Evolutionary conservation across 768 basidiomycete species (phyloP).

Genomic region (Lactifluus pinguis): DNA sequence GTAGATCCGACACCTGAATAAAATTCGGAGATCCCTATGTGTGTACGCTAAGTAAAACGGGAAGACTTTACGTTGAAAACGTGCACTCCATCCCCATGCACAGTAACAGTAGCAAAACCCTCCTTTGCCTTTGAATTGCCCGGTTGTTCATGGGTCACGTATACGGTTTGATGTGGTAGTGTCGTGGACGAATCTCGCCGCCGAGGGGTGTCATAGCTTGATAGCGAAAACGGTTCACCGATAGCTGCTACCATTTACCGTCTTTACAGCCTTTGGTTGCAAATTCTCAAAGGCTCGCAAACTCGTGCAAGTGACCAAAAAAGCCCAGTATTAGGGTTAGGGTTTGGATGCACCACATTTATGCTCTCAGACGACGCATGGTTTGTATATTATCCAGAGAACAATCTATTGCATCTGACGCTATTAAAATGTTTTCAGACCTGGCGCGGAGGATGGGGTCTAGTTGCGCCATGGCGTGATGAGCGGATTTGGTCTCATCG

Average conservation of each 20-base stretch:
- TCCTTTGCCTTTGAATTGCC: conserved; percentile 29
- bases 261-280: not conserved
- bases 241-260: conserved; percentile 13
- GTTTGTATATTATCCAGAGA: conserved; percentile 13
- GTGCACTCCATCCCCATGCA: conserved; percentile 68
- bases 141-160: conserved; percentile 29
- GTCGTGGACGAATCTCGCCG: not conserved
- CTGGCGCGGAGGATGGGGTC: conserved; percentile 8
- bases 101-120: conserved; percentile 56
- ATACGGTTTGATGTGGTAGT: conserved; percentile 20
- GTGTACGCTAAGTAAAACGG: not conserved
- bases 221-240: conserved; percentile 16
- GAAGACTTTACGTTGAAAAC: conserved; percentile 53
- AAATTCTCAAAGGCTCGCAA: not conserved
- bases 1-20: conserved; percentile 13
- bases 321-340: conserved; percentile 5
- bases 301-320: not conserved
- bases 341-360: not conserved
- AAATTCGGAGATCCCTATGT: not conserved
- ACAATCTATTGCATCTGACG: conserved; percentile 12
- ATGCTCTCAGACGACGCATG: not conserved
- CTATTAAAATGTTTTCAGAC: conserved; percentile 7
- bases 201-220: conserved; percentile 12
- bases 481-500: not conserved
- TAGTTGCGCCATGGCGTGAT: conserved; percentile 1